A percentile compares a stretch with the other conserved stretches of the same genome.
phyloP scores from a whole-genome alignment of 495 filamentous ascomycete species.

The Hapsidospora chrysogenum region DNA sequence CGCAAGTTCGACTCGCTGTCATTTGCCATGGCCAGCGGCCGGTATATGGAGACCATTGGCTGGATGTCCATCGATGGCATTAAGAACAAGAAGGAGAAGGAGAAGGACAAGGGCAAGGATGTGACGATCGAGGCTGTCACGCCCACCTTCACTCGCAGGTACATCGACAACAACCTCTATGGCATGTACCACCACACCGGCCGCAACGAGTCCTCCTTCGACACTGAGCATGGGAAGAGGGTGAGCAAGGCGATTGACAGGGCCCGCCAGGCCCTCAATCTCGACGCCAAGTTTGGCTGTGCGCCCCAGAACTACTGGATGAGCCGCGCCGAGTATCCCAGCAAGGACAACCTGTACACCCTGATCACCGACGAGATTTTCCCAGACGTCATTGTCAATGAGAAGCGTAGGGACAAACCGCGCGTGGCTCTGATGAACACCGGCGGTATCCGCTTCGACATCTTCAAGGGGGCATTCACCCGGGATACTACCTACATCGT shows the following conservation, averaged over 20 bases:
- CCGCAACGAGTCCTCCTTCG: conserved; percentile 52
- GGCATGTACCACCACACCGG: conserved; percentile 72
- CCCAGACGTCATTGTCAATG: conserved; percentile 35
- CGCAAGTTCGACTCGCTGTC: conserved; percentile 64
- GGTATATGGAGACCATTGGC: conserved; percentile 96
- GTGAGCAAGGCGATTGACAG: conserved; percentile 54
- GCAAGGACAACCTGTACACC: conserved; percentile 54
- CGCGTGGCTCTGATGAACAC: conserved; percentile 69
- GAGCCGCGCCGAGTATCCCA: conserved; percentile 53
- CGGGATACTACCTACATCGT: conserved; percentile 69
- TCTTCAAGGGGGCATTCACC: conserved; percentile 83
- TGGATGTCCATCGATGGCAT: conserved; percentile 79
- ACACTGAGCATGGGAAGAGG: conserved; percentile 59
- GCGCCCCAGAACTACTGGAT: conserved; percentile 71
- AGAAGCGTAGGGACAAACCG: conserved; percentile 23
- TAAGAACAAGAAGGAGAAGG: conserved; percentile 14
- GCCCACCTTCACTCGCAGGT: conserved; percentile 50
- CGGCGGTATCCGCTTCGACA: conserved; percentile 83
- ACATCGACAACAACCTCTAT: conserved; percentile 89
- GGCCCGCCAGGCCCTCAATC: conserved; percentile 49
- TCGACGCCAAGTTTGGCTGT: conserved; percentile 67
- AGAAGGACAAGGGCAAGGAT: conserved; percentile 5
- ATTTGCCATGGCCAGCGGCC: conserved; percentile 72
- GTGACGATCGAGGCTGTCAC: conserved; percentile 18
- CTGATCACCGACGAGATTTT: conserved; percentile 66